Evolutionary conservation across 495 filamentous ascomycete genomes (phyloP).

Genomic region (Aspergillus saccharolyticus): DNA sequence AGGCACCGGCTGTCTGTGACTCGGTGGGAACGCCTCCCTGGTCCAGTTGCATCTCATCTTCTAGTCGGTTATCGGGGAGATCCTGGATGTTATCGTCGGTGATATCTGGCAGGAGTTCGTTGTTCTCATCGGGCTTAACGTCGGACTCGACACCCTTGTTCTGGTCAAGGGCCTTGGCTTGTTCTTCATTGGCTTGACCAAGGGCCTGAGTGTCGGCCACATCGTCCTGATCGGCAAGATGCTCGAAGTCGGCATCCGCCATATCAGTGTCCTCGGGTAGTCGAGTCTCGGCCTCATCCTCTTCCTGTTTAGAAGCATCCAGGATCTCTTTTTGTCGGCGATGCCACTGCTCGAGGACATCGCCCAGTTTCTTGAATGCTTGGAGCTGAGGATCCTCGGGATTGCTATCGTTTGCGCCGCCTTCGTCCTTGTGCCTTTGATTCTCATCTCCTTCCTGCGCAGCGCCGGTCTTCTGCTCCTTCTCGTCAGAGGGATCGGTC

Average conservation of each 20-base stretch:
- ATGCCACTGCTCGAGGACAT: constrained; percentile 91
- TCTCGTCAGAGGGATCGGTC: constrained; percentile 39
- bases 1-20: constrained; percentile 37
- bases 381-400: constrained; percentile 52
- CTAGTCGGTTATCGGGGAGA: constrained; percentile 42
- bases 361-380: constrained; percentile 88
- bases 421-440: constrained; percentile 38
- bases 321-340: constrained; percentile 73
- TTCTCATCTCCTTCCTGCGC: constrained; percentile 44
- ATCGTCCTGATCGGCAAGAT: constrained; percentile 77
- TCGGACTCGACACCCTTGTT: constrained; percentile 77
- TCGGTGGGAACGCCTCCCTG: constrained; percentile 31
- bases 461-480: constrained; percentile 37
- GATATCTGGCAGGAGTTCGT: constrained; percentile 55
- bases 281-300: constrained; percentile 41
- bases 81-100: constrained; percentile 52
- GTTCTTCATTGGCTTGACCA: constrained; percentile 81
- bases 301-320: constrained; percentile 58
- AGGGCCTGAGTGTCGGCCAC: constrained; percentile 83
- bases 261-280: constrained; percentile 59
- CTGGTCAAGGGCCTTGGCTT: constrained; percentile 75
- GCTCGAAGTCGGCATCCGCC: constrained; percentile 75
- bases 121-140: constrained; percentile 44
- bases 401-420: constrained; percentile 34
- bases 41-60: constrained; percentile 47